Conservation (phyloP, 2,329 filamentous ascomycete genomes). For the Teratosphaeria gauchensis region DNA sequence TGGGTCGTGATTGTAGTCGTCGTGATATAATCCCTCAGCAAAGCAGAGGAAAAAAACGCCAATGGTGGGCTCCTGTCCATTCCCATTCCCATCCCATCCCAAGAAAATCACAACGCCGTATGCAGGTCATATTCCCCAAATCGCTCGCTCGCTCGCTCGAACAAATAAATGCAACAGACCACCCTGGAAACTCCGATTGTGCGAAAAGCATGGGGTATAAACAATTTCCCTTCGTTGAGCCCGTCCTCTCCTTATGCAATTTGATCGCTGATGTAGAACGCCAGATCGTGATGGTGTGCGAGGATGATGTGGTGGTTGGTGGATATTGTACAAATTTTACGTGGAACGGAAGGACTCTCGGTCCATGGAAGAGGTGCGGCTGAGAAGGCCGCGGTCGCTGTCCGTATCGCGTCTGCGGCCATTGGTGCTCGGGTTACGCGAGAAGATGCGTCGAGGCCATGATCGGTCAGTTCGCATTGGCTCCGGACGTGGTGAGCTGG, state of each 20-base stretch:
- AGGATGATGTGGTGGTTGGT: neutral
- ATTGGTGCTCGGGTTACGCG: constrained; percentile 33
- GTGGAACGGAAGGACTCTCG: constrained; percentile 10
- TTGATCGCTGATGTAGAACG: neutral
- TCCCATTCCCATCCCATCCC: no score
- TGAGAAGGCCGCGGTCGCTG: constrained; percentile 15
- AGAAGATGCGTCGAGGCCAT: constrained; percentile 34
- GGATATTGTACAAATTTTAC: neutral
- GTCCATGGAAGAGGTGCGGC: constrained; percentile 27
- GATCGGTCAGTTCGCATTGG: constrained; percentile 23
- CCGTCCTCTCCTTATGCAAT: no score
- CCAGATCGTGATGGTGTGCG: neutral
- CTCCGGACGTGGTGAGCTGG: constrained; percentile 22
- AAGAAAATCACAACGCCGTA: neutral
- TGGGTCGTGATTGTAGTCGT: no score
- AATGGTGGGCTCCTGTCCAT: no score
- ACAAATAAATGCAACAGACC: neutral
- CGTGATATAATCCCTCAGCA: no score
- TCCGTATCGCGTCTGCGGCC: constrained; percentile 22
- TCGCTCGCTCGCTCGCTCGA: neutral
- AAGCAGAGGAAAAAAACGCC: no score
- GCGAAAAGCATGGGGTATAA: no score
- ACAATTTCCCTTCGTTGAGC: no score
- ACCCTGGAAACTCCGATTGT: neutral
- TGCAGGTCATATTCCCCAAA: neutral